phyloP scores from a whole-genome alignment of 108 stramenopile species.

The Fragilaria radians region DNA sequence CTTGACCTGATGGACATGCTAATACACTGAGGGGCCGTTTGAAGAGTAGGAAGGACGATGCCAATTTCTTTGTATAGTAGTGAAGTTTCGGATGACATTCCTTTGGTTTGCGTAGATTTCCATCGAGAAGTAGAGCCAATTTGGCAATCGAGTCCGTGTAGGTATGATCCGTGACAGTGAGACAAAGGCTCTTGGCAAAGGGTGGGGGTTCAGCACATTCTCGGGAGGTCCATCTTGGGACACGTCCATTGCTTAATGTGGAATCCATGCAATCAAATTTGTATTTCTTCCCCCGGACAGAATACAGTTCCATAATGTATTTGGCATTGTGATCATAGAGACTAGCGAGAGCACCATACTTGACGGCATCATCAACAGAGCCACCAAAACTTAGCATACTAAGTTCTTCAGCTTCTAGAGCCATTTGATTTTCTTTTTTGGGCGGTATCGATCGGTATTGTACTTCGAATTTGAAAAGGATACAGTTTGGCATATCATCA shows the following conservation, averaged over 20 bases:
- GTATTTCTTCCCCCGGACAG: slow-evolving; percentile 48
- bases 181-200: slow-evolving; percentile 45
- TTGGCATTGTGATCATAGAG: slow-evolving; percentile 46
- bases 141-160: slow-evolving; percentile 2
- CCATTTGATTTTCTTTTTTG: slow-evolving; percentile 35
- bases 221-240: slow-evolving; percentile 13
- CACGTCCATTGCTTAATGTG: slow-evolving; percentile 41
- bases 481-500: slow-evolving; percentile 9
- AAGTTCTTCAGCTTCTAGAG: slow-evolving; percentile 46
- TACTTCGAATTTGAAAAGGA: slow-evolving; percentile 35
- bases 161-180: slow-evolving; percentile 43
- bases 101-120: slow-evolving; percentile 2
- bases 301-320: slow-evolving; percentile 47
- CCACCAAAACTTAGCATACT: slow-evolving; percentile 55
- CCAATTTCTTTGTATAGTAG: not conserved
- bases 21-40: slow-evolving; percentile 34
- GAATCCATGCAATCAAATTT: slow-evolving; percentile 52
- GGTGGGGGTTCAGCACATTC: slow-evolving; percentile 28
- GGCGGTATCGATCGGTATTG: slow-evolving; percentile 44
- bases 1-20: slow-evolving; percentile 50
- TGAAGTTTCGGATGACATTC: not conserved
- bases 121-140: not conserved
- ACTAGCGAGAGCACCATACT: slow-evolving; percentile 47
- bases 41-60: slow-evolving; percentile 14
- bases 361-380: slow-evolving; percentile 55